Conservation (phyloP, 768 basidiomycete genomes). For the Trametes gibbosa region DNA sequence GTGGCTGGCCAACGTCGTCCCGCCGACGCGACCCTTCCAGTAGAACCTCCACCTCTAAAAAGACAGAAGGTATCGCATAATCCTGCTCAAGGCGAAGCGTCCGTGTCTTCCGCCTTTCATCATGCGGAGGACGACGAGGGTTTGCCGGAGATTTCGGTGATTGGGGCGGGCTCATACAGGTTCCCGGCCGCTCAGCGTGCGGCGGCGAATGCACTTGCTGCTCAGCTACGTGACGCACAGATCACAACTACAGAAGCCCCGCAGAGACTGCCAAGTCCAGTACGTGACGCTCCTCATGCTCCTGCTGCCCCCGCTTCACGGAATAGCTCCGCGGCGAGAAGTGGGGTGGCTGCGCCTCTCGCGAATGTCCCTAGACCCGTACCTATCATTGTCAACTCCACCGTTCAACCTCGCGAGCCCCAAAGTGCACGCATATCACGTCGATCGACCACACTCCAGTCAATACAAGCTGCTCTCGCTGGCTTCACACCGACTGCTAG, state of each 20-base stretch:
- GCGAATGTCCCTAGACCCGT: too few species aligned
- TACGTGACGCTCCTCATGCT: background rate
- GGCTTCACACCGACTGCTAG: background rate
- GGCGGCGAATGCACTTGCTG: conserved; percentile 2
- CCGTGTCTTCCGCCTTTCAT: conserved; percentile 10
- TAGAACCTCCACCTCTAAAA: conserved; percentile 44
- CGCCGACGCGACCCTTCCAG: conserved; percentile 9
- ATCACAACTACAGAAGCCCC: background rate
- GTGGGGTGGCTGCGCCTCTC: background rate
- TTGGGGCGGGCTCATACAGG: conserved; percentile 55
- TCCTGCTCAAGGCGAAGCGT: conserved; percentile 36
- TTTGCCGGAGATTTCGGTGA: conserved; percentile 63
- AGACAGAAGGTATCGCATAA: conserved; percentile 51
- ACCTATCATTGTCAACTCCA: too few species aligned
- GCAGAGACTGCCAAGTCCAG: background rate
- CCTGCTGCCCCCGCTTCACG: background rate
- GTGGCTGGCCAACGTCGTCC: conserved; percentile 33
- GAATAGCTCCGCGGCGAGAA: background rate
- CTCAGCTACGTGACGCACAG: background rate
- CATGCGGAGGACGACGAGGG: conserved; percentile 43
- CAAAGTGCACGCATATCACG: background rate
- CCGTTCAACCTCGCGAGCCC: too few species aligned
- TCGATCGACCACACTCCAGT: background rate
- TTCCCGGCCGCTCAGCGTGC: conserved; percentile 27
- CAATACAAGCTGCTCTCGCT: conserved; percentile 10